phyloP scores from a whole-genome alignment of 202 grass and related monocot genomes.

The Carex sylvatica region DNA sequence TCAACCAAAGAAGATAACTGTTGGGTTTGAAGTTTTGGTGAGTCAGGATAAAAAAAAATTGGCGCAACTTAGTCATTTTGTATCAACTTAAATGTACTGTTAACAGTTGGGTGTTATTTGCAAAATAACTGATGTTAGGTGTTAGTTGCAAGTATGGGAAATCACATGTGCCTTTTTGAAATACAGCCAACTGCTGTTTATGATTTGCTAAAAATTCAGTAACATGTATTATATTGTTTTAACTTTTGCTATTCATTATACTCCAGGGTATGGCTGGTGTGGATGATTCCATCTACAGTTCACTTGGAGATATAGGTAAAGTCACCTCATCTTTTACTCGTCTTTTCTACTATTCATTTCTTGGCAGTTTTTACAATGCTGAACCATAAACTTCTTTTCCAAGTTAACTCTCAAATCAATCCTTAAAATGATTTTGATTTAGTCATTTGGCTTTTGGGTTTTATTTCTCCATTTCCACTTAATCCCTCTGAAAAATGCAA shows the following conservation, averaged over 20 bases:
- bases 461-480: background rate
- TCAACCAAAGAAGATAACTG: background rate
- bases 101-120: background rate
- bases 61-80: background rate
- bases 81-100: background rate
- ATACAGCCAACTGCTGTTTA: background rate
- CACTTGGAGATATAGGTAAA: conserved; percentile 92
- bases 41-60: background rate
- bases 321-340: background rate
- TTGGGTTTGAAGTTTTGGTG: background rate
- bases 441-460: background rate
- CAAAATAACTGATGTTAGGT: background rate
- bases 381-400: background rate
- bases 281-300: conserved; percentile 92
- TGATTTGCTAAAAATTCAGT: conserved; percentile 4
- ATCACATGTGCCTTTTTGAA: background rate
- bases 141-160: background rate
- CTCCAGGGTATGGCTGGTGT: conserved; percentile 64
- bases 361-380: background rate
- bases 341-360: conserved; percentile 18
- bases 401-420: conserved; percentile 2
- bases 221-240: background rate
- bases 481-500: background rate
- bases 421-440: background rate
- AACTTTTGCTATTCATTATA: background rate